Evolutionary conservation across 352 stramenopile genomes (phyloP).

Genomic region (Globisporangium mamillatum): DNA sequence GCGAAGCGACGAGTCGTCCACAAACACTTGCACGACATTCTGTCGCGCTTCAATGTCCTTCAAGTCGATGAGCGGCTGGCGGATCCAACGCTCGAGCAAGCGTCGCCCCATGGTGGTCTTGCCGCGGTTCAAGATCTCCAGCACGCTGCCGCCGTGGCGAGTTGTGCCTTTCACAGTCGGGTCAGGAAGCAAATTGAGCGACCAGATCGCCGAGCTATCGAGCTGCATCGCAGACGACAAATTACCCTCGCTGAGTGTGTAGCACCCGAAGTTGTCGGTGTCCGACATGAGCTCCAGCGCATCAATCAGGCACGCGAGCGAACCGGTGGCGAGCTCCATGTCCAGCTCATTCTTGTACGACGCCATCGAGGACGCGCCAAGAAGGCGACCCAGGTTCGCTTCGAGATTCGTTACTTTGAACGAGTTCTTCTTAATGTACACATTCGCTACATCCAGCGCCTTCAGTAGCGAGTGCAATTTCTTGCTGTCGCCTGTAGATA

Average conservation of each 20-base stretch:
- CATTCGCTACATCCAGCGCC: conserved; percentile 49
- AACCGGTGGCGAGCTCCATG: conserved; percentile 63
- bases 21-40: conserved; percentile 90
- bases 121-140: conserved; percentile 93
- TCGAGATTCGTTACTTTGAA: conserved; percentile 64
- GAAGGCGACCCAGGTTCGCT: conserved; percentile 57
- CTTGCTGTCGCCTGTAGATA: conserved; percentile 59
- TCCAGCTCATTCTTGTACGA: conserved; percentile 69
- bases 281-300: conserved; percentile 68
- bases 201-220: conserved; percentile 90
- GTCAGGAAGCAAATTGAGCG: conserved; percentile 91
- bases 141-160: conserved; percentile 79
- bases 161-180: conserved; percentile 33
- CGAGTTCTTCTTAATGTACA: conserved; percentile 69
- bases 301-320: conserved; percentile 65
- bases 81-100: conserved; percentile 96
- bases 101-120: conserved; percentile 93
- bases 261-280: conserved; percentile 70
- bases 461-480: conserved; percentile 76
- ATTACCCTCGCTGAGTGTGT: conserved; percentile 59
- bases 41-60: conserved; percentile 87
- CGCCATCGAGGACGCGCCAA: conserved; percentile 51
- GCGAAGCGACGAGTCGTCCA: conserved; percentile 84
- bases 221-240: conserved; percentile 90
- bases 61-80: conserved; percentile 93